These are phyloP conservation scores for Laburnicola sp. DNA, from an alignment of 2,329 filamentous ascomycete genomes.

Conservation along the genomic window DNA sequence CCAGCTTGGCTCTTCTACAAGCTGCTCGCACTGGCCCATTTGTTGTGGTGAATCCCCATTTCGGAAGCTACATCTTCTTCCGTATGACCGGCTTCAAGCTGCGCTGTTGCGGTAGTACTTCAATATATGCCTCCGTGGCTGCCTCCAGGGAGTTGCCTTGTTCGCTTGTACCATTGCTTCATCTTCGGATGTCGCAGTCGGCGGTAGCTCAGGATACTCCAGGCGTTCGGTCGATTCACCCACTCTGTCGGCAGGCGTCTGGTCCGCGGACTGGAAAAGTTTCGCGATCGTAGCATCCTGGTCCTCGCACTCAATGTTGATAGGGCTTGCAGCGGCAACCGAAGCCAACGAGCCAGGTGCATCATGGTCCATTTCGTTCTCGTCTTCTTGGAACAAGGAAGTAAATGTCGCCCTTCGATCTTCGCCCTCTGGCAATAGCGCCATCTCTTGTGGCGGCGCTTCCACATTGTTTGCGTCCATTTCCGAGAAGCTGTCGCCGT, in stretches of 20 bases:
- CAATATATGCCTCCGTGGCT: not conserved
- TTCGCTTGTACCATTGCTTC: not conserved
- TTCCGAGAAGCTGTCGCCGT: conserved; percentile 16
- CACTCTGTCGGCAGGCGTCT: not conserved
- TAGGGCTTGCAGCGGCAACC: not conserved
- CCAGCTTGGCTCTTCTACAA: not conserved
- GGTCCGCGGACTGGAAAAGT: conserved; percentile 30
- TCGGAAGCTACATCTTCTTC: not conserved
- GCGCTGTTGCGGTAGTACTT: not conserved
- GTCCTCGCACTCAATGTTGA: not conserved
- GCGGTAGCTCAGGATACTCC: not conserved
- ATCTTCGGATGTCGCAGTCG: not conserved
- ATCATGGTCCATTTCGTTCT: conserved; percentile 15
- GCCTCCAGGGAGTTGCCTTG: not conserved
- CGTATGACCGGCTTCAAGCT: not conserved
- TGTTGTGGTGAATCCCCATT: not conserved
- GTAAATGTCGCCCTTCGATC: conserved; percentile 23
- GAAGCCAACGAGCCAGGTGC: conserved; percentile 5
- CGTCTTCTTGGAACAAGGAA: conserved; percentile 19
- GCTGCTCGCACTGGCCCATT: not conserved
- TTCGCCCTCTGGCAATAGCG: conserved; percentile 1
- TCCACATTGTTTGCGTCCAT: conserved; percentile 4
- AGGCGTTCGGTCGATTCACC: not conserved
- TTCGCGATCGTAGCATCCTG: conserved; percentile 26
- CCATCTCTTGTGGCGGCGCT: not conserved